phyloP scores from a whole-genome alignment of 2,329 filamentous ascomycete genomes.

The Alternaria dauci region DNA sequence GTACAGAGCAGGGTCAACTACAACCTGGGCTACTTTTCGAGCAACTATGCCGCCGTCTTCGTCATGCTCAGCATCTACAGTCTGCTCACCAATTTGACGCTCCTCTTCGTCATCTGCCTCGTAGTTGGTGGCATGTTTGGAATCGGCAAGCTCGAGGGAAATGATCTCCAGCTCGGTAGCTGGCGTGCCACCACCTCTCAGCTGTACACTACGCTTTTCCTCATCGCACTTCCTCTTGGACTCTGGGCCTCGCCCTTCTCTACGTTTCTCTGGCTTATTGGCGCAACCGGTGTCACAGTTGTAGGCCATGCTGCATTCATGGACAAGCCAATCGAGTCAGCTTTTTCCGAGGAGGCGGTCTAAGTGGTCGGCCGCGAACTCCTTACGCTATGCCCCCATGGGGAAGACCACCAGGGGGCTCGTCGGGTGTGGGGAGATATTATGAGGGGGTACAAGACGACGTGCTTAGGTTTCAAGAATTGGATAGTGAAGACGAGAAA shows the following conservation, averaged over 20 bases:
- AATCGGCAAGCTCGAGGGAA: conserved; percentile 88
- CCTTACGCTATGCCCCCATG: conserved; percentile 87
- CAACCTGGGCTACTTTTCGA: conserved; percentile 96
- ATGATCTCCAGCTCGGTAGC: conserved; percentile 85
- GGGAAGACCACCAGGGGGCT: conserved; percentile 98
- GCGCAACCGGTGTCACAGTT: conserved; percentile 91
- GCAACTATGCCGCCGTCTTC: conserved; percentile 96
- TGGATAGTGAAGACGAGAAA: conserved; percentile 64
- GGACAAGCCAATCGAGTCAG: conserved; percentile 99
- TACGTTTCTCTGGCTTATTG: conserved; percentile 93
- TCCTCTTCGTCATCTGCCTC: conserved; percentile 92
- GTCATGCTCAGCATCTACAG: conserved; percentile 96
- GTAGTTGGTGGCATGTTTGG: conserved; percentile 87
- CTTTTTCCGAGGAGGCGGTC: conserved; percentile 99
- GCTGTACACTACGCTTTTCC: conserved; percentile 87
- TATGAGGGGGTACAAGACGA: conserved; percentile 55
- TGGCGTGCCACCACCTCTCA: conserved; percentile 88
- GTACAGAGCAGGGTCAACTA: conserved; percentile 94
- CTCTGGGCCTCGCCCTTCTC: conserved; percentile 84
- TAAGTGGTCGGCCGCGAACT: conserved; percentile 99
- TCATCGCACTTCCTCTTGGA: conserved; percentile 83
- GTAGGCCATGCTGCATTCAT: conserved; percentile 93
- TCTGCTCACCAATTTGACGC: conserved; percentile 82
- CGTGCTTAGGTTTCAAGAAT: conserved; percentile 69
- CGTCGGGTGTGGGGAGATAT: conserved; percentile 58